A percentile compares a stretch with the other conserved stretches of the same genome.
These are phyloP conservation scores for Fragaria vesca DNA, from an alignment of 306 rosid genomes.

Conservation along the genomic window DNA sequence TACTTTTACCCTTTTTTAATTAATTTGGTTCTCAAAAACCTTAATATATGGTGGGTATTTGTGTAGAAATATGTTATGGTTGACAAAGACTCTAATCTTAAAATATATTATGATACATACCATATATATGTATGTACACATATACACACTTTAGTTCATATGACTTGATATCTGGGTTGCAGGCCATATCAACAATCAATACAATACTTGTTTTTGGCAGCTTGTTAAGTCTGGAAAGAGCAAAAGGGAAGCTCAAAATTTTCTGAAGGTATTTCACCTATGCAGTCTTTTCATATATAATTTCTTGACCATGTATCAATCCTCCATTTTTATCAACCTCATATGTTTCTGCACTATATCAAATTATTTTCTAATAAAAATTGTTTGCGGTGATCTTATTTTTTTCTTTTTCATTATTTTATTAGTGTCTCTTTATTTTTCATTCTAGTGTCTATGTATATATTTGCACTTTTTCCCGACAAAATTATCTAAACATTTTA, in stretches of 20 bases:
- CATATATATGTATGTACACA: neutral
- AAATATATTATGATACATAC: too few species aligned
- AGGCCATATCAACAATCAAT: conserved; percentile 87
- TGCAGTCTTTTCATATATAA: neutral
- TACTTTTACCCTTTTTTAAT: too few species aligned
- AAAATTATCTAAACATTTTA: neutral
- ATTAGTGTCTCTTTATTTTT: neutral
- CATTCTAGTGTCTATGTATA: neutral
- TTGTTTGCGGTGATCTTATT: neutral
- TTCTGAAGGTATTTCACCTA: conserved; percentile 39
- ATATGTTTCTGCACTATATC: neutral
- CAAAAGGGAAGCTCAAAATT: conserved; percentile 66
- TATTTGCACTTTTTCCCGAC: neutral
- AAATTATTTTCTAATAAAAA: neutral
- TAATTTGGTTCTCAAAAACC: too few species aligned
- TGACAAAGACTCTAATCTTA: too few species aligned
- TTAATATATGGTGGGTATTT: too few species aligned
- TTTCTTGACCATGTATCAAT: neutral
- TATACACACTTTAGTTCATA: neutral
- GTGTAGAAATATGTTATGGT: too few species aligned
- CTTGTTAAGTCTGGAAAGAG: conserved; percentile 72
- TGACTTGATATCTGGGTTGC: conserved; percentile 6
- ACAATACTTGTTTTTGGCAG: conserved; percentile 91
- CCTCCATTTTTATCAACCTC: neutral
- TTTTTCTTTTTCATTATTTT: neutral